Conservation (phyloP, 1,139 yeast genomes). For the Pichia sp. region DNA sequence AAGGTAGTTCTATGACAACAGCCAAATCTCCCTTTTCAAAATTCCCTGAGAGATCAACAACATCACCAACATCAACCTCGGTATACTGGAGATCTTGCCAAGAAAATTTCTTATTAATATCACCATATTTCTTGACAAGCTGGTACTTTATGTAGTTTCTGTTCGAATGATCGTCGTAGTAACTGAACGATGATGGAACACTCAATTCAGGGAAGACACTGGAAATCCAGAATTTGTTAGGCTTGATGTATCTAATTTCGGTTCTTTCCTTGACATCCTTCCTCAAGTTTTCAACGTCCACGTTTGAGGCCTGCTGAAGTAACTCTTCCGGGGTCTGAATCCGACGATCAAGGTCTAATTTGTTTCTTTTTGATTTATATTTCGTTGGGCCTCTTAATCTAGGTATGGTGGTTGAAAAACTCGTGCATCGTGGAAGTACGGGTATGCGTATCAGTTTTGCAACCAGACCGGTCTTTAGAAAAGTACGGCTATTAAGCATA, state of each 20-base stretch:
- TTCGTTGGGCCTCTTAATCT: constrained; percentile 11
- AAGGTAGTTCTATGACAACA: constrained; percentile 44
- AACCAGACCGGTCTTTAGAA: background rate
- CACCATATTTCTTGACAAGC: constrained; percentile 24
- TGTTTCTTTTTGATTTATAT: constrained; percentile 13
- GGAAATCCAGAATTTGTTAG: constrained; percentile 31
- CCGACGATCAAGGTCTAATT: constrained; percentile 13
- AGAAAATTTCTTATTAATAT: constrained; percentile 10
- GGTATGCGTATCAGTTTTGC: background rate
- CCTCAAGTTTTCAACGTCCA: constrained; percentile 27
- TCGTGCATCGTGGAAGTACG: background rate
- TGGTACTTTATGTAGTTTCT: constrained; percentile 17
- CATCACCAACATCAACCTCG: constrained; percentile 42
- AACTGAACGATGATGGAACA: constrained; percentile 20
- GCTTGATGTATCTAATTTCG: constrained; percentile 25
- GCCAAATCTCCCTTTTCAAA: constrained; percentile 37
- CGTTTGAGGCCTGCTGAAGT: constrained; percentile 24
- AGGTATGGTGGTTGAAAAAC: constrained; percentile 10
- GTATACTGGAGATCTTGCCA: constrained; percentile 24
- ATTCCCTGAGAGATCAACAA: constrained; percentile 37
- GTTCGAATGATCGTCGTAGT: constrained; percentile 24
- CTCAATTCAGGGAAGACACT: constrained; percentile 13
- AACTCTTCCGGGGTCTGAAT: constrained; percentile 32
- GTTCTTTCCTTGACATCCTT: constrained; percentile 23
- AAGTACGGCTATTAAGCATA: background rate